Evolutionary conservation across 768 basidiomycete species (phyloP).

Genomic region (Myochromella boudieri): DNA sequence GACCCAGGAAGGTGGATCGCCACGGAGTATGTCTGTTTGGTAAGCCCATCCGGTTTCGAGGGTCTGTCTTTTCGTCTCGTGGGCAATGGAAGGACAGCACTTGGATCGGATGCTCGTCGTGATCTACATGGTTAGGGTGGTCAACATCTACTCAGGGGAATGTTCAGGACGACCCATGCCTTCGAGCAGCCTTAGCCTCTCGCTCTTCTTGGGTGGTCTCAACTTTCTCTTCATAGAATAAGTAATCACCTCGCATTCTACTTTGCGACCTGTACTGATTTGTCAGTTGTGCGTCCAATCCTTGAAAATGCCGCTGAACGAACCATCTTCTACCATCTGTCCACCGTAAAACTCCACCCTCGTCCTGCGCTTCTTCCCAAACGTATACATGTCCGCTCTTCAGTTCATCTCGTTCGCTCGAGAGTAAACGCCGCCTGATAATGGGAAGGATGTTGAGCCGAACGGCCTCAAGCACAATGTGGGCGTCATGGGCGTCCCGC

Average conservation of each 20-base stretch:
- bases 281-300: not conserved
- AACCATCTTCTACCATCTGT: conserved; percentile 82
- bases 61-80: conserved; percentile 75
- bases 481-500: conserved; percentile 78
- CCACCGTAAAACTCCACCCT: conserved; percentile 69
- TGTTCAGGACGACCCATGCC: conserved; percentile 40
- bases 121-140: conserved; percentile 37
- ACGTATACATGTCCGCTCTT: conserved; percentile 78
- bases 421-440: conserved; percentile 67
- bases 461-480: conserved; percentile 75
- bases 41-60: conserved; percentile 77
- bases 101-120: conserved; percentile 60
- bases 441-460: conserved; percentile 68
- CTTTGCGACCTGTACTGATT: conserved; percentile 68
- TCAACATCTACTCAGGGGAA: conserved; percentile 7
- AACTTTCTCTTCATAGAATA: conserved; percentile 84
- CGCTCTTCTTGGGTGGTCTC: conserved; percentile 79
- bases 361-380: conserved; percentile 84
- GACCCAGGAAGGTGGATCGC: conserved; percentile 65
- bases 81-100: conserved; percentile 54
- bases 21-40: conserved; percentile 84
- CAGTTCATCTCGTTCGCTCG: conserved; percentile 68
- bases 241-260: conserved; percentile 78
- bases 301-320: conserved; percentile 4
- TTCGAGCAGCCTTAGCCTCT: conserved; percentile 75